These are phyloP conservation scores for Lonicera japonica DNA, from an alignment of 129 eudicot species.

Conservation along the genomic window DNA sequence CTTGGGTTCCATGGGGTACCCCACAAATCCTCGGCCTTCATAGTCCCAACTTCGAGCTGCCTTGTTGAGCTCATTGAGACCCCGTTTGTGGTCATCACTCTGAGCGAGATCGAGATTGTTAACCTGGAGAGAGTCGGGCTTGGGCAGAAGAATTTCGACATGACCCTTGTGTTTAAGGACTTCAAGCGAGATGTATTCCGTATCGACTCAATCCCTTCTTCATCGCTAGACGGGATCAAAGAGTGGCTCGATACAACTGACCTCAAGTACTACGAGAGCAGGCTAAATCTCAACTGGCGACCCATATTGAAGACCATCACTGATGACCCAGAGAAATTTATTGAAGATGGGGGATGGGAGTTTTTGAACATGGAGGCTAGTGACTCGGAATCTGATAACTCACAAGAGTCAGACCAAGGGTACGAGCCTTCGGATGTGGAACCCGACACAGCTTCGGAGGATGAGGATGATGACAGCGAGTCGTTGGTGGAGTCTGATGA, in stretches of 20 bases:
- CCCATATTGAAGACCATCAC: constrained; percentile 44
- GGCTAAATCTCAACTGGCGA: constrained; percentile 55
- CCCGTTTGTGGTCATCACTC: constrained; percentile 41
- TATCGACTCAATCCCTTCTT: constrained; percentile 47
- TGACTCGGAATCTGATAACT: constrained; percentile 47
- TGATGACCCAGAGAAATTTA: constrained; percentile 48
- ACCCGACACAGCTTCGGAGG: constrained; percentile 57
- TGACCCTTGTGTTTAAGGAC: constrained; percentile 59
- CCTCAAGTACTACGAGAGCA: constrained; percentile 56
- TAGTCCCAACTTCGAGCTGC: constrained; percentile 56
- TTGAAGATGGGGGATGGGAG: constrained; percentile 65
- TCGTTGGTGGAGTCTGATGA: constrained; percentile 58
- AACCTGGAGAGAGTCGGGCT: constrained; percentile 62
- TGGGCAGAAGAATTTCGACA: constrained; percentile 61
- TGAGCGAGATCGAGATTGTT: constrained; percentile 55
- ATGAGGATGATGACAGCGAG: constrained; percentile 47
- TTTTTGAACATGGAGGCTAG: constrained; percentile 53
- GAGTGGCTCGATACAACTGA: constrained; percentile 70
- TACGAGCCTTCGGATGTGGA: constrained; percentile 56
- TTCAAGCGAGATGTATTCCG: constrained; percentile 55
- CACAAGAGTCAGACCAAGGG: constrained; percentile 56
- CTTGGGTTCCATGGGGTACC: constrained; percentile 68
- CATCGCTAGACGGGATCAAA: constrained; percentile 54
- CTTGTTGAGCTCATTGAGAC: constrained; percentile 55
- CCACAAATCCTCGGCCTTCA: constrained; percentile 46